phyloP scores from a whole-genome alignment of 176 grass and related monocot species.

The Ampelocalamus luodianensis region DNA sequence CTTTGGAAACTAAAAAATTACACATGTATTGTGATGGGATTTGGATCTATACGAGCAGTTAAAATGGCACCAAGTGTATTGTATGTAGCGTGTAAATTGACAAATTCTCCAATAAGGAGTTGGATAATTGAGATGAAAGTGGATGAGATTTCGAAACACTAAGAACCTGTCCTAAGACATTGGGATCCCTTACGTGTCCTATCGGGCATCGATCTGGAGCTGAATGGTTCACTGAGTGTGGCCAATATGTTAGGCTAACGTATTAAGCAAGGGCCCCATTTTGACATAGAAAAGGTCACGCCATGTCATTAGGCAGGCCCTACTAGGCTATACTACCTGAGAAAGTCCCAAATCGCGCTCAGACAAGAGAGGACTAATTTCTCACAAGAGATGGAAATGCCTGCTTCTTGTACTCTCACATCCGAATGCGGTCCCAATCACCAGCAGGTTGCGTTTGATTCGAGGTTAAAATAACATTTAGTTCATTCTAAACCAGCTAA shows the following conservation, averaged over 20 bases:
- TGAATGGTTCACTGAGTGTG: not conserved
- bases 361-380: not conserved
- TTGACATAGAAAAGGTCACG: not conserved
- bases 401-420: not conserved
- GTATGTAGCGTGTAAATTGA: not conserved
- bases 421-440: not conserved
- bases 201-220: not conserved
- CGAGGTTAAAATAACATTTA: not conserved
- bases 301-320: not conserved
- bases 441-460: not conserved
- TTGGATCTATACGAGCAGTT: slow-evolving; percentile 1
- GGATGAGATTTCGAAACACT: not conserved
- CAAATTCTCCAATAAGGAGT: not conserved
- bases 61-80: not conserved
- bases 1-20: not conserved
- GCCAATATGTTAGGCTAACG: not conserved
- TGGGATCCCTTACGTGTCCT: slow-evolving; percentile 19
- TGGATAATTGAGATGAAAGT: not conserved
- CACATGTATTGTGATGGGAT: not conserved
- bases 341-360: not conserved
- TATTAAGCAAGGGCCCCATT: not conserved
- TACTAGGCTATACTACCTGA: not conserved
- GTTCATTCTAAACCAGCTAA: not conserved
- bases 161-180: not conserved
- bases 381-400: not conserved